Evolutionary conservation across 345 rosid genomes (phyloP).

Genomic region (Populus ilicifolia): DNA sequence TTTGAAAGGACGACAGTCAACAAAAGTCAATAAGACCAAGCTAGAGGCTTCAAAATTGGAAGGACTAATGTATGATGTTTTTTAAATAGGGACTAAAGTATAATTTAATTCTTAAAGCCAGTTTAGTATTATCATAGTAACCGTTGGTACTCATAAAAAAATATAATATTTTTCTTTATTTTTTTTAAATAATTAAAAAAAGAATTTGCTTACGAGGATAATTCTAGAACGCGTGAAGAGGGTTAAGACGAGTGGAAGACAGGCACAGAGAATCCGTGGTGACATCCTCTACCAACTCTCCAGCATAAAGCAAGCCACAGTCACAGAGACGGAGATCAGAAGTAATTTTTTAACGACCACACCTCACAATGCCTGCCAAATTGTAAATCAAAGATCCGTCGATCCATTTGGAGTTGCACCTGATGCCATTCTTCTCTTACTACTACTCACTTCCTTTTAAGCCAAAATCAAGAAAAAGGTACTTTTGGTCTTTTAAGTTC

Average conservation of each 20-base stretch:
- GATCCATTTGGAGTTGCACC: background rate
- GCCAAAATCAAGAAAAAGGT: background rate
- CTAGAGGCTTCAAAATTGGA: too few species aligned
- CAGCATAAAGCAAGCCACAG: background rate
- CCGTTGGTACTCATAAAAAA: too few species aligned
- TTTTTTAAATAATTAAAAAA: too few species aligned
- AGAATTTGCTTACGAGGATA: background rate
- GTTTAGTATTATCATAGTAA: too few species aligned
- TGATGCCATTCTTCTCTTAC: background rate
- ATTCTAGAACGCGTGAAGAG: too few species aligned
- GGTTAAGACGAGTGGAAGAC: background rate
- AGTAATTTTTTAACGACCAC: background rate
- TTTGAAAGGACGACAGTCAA: too few species aligned
- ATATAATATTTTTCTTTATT: too few species aligned
- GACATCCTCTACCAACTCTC: background rate
- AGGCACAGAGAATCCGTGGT: background rate
- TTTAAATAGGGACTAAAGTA: background rate
- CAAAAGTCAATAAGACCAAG: too few species aligned
- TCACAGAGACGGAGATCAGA: background rate
- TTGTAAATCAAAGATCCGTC: background rate
- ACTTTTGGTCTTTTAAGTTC: background rate
- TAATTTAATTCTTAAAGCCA: too few species aligned
- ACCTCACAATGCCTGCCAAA: background rate
- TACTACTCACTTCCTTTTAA: background rate
- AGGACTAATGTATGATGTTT: too few species aligned